A percentile compares a stretch with the other conserved stretches of the same genome.
Evolutionary conservation across 1,284 basidiomycete species (phyloP).

Genomic region (Athelia psychrophila): DNA sequence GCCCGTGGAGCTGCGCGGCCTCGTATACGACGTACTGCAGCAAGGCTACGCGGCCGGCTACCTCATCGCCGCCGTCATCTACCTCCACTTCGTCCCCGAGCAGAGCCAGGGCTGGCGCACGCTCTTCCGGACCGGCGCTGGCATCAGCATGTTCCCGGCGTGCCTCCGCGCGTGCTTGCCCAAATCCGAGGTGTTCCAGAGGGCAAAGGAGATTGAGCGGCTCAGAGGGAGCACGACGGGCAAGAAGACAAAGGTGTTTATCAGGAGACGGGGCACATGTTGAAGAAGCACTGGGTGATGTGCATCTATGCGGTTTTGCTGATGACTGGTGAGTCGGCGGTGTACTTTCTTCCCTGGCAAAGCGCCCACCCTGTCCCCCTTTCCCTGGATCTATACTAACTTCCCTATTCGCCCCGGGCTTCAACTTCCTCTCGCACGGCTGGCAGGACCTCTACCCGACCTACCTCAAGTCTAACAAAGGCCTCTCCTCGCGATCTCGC

Average conservation of each 20-base stretch:
- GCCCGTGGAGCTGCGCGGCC: conserved; percentile 82
- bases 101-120: conserved; percentile 64
- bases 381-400: conserved; percentile 1
- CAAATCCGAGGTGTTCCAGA: conserved; percentile 82
- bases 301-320: conserved; percentile 83
- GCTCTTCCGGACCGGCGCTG: conserved; percentile 69
- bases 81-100: too few species aligned
- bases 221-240: conserved; percentile 35
- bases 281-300: too few species aligned
- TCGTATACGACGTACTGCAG: conserved; percentile 83
- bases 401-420: conserved; percentile 42
- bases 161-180: conserved; percentile 70
- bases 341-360: too few species aligned
- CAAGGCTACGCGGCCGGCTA: conserved; percentile 81
- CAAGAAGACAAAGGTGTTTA: conserved; percentile 70
- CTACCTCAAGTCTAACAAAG: conserved; percentile 65
- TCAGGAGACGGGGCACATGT: conserved; percentile 71
- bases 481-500: too few species aligned
- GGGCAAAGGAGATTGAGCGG: too few species aligned
- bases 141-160: conserved; percentile 75
- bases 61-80: conserved; percentile 78
- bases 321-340: conserved; percentile 76
- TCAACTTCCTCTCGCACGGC: conserved; percentile 93
- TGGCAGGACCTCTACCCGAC: conserved; percentile 85
- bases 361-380: too few species aligned